Percentiles rank a stretch among this genome's conserved stretches.
phyloP scores from a whole-genome alignment of 2,329 filamentous ascomycete genomes.

The Tolypocladium endophyticum region DNA sequence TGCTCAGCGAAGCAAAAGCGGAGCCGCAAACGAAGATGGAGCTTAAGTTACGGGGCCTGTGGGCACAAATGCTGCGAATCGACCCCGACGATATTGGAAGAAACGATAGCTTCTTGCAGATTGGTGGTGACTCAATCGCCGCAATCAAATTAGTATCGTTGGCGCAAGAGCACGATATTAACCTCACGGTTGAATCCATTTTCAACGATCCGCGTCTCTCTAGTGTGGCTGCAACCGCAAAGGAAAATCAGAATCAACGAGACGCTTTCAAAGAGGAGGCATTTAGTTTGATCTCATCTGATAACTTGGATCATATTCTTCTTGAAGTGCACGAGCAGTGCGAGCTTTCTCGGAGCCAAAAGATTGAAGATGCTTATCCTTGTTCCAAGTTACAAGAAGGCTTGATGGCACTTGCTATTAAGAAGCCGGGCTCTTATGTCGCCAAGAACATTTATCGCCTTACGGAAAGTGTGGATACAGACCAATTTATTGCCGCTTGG shows the following conservation, averaged over 20 bases:
- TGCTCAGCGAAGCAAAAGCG: background rate
- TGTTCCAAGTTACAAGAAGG: background rate
- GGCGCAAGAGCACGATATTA: background rate
- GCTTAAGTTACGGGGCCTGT: constrained; percentile 1
- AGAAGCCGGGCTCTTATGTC: background rate
- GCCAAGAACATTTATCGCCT: background rate
- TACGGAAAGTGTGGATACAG: background rate
- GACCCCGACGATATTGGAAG: constrained; percentile 2
- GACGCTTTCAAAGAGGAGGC: background rate
- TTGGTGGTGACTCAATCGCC: constrained; percentile 8
- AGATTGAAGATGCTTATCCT: background rate
- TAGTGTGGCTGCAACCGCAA: background rate
- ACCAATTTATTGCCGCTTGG: background rate
- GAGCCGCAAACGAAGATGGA: background rate
- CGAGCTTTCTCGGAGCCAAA: background rate
- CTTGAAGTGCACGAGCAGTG: no score
- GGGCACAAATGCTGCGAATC: constrained; percentile 7
- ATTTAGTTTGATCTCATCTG: background rate
- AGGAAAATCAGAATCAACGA: no score
- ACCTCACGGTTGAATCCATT: background rate
- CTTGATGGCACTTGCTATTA: background rate
- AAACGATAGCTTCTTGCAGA: constrained; percentile 7
- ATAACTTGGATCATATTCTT: no score
- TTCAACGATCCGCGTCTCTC: background rate
- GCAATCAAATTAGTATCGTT: constrained; percentile 8